phyloP scores from a whole-genome alignment of 257 asterid genomes.

The Coffea eugenioides region DNA sequence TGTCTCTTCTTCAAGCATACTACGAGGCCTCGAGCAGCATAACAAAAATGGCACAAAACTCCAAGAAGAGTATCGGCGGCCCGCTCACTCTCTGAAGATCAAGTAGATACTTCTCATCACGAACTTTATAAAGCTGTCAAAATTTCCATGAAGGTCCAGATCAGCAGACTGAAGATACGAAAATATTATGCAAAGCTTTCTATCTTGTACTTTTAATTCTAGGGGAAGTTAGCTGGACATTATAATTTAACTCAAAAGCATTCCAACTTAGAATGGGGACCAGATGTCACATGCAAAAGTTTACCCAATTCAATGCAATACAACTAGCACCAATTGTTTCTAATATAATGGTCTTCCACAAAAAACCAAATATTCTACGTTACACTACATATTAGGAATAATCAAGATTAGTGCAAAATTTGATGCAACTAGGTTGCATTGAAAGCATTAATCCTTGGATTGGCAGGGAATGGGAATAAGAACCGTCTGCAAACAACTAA shows the following conservation, averaged over 20 bases:
- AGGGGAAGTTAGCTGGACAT: neutral
- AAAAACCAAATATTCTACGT: neutral
- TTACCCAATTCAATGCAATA: neutral
- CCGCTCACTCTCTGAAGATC: slow-evolving; percentile 91
- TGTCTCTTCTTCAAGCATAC: neutral
- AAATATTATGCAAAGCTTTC: neutral
- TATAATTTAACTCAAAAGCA: neutral
- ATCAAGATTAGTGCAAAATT: no score
- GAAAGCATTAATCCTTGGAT: neutral
- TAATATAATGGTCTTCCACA: neutral
- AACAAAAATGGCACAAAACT: slow-evolving; percentile 82
- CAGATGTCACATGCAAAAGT: neutral
- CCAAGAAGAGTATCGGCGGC: slow-evolving; percentile 86
- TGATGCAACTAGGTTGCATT: neutral
- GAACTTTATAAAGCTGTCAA: slow-evolving; percentile 80
- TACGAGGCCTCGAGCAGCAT: slow-evolving; percentile 54
- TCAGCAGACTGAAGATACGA: slow-evolving; percentile 2
- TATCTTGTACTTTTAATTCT: neutral
- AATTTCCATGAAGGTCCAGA: slow-evolving; percentile 17
- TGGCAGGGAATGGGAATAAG: neutral
- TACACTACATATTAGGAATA: neutral
- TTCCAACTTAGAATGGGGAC: neutral
- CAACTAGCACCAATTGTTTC: neutral
- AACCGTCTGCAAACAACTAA: neutral
- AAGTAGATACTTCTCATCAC: slow-evolving; percentile 72